These are phyloP conservation scores for Xylaria curta DNA, from an alignment of 495 filamentous ascomycete genomes.

Conservation along the genomic window DNA sequence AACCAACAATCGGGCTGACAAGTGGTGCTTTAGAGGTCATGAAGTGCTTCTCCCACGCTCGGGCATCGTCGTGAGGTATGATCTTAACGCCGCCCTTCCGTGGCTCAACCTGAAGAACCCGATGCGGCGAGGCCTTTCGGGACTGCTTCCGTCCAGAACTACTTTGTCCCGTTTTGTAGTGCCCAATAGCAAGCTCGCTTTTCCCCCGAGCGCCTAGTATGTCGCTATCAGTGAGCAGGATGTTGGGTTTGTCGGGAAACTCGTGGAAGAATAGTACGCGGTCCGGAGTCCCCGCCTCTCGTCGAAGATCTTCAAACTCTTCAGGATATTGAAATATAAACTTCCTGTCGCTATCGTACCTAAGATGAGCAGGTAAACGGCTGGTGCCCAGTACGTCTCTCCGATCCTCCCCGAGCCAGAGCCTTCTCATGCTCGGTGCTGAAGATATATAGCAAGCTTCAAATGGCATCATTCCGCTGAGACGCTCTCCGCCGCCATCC, in stretches of 20 bases:
- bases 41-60: slow-evolving; percentile 20
- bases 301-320: slow-evolving; percentile 27
- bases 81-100: slow-evolving; percentile 24
- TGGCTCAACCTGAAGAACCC: slow-evolving; percentile 31
- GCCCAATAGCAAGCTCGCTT: slow-evolving; percentile 31
- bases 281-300: slow-evolving; percentile 33
- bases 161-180: not conserved
- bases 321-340: slow-evolving; percentile 23
- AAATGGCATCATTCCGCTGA: slow-evolving; percentile 53
- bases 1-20: not conserved
- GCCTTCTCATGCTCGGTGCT: slow-evolving; percentile 42
- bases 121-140: not conserved
- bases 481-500: slow-evolving; percentile 33
- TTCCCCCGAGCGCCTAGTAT: slow-evolving; percentile 23
- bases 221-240: slow-evolving; percentile 30
- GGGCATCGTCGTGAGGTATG: not conserved
- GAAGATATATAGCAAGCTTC: slow-evolving; percentile 48
- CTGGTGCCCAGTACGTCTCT: slow-evolving; percentile 52
- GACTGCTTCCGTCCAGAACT: not conserved
- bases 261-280: slow-evolving; percentile 37
- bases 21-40: not conserved
- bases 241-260: not conserved
- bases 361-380: slow-evolving; percentile 48
- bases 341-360: slow-evolving; percentile 28
- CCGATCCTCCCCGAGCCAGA: slow-evolving; percentile 52